Evolutionary conservation across 768 basidiomycete genomes (phyloP), one percentile per base, ranked within the genome.

Genomic region (Leccinum truebloodii): DNA sequence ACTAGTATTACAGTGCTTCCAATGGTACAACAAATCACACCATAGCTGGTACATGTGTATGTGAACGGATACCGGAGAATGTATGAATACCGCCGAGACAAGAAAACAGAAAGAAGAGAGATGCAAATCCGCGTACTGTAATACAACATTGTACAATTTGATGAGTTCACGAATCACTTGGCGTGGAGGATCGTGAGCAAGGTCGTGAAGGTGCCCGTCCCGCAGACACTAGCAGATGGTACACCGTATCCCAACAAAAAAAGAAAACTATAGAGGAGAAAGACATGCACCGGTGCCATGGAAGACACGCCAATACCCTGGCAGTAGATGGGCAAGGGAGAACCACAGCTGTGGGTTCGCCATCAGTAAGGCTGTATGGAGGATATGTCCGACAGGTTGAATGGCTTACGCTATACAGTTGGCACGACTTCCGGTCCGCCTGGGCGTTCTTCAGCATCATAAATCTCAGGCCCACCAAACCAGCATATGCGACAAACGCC

Each of bases 401-500:
- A n/a, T 4, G 26, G 32, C 71, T 65, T 59, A 74, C 71, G 51
- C 71, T 74, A 32, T 73, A 73, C n/a, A 74, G 60, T 26, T 71
- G 62, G 60, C 73, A 73, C 7, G 73, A 73, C 41, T 62, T 59
- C 39, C 59, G 62, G 41, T 75, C 72, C 26, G 71, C 73, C 44
- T 67, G 48, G 18, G 66, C 22, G 24, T 54, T 60, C 4, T 61
- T 64, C 3, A 67, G 59, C 56, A 67, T 53, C 71, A 67, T 62
- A 59, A 73, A 73, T 22, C 73, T 53, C 51, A 67, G 54, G 32
- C 72, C 72, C 5, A 74, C 64, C 13, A 67, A 20, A 8, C 62
- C 55, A 9, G 67, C 71, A 55, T 68, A 74, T 7, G 58, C 61
- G 44, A 73, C 59, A 53, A 71, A 73, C 35, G 61, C 67, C 51